Evolutionary conservation across 768 basidiomycete genomes (phyloP).

Genomic region (Boletus patriciae): DNA sequence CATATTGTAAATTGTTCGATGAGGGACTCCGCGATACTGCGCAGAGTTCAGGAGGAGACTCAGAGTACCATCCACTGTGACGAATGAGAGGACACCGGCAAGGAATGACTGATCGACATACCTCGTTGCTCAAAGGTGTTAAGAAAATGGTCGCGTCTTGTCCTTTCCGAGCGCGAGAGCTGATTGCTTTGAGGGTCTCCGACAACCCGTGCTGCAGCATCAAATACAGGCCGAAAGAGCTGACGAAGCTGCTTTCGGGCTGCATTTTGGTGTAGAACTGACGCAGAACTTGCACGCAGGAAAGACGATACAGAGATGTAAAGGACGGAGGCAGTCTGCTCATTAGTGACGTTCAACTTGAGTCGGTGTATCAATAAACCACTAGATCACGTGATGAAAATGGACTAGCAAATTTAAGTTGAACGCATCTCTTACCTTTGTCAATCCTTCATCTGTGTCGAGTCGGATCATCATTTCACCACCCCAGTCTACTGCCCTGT

Average conservation of each 20-base stretch:
- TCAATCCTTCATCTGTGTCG: slow-evolving; percentile 6
- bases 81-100: slow-evolving; percentile 11
- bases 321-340: slow-evolving; percentile 38
- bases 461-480: neutral
- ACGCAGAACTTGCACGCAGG: slow-evolving; percentile 53
- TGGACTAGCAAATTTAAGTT: neutral
- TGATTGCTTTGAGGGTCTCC: slow-evolving; percentile 39
- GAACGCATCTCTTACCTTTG: neutral
- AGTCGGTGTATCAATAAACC: neutral
- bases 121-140: slow-evolving; percentile 56
- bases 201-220: slow-evolving; percentile 46
- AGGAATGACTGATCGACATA: slow-evolving; percentile 26
- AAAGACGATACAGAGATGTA: slow-evolving; percentile 59
- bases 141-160: slow-evolving; percentile 43
- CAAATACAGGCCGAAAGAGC: slow-evolving; percentile 57
- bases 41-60: slow-evolving; percentile 61
- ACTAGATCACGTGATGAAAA: slow-evolving; percentile 14
- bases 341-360: slow-evolving; percentile 4
- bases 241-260: slow-evolving; percentile 46
- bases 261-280: slow-evolving; percentile 53
- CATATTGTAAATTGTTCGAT: slow-evolving; percentile 56
- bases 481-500: neutral
- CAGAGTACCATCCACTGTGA: slow-evolving; percentile 67
- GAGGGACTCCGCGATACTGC: slow-evolving; percentile 59
- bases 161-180: slow-evolving; percentile 29